Evolutionary conservation across 768 basidiomycete species (phyloP), one percentile per base, ranked within the genome.

Genomic region (Clitopilus passeckerianus): DNA sequence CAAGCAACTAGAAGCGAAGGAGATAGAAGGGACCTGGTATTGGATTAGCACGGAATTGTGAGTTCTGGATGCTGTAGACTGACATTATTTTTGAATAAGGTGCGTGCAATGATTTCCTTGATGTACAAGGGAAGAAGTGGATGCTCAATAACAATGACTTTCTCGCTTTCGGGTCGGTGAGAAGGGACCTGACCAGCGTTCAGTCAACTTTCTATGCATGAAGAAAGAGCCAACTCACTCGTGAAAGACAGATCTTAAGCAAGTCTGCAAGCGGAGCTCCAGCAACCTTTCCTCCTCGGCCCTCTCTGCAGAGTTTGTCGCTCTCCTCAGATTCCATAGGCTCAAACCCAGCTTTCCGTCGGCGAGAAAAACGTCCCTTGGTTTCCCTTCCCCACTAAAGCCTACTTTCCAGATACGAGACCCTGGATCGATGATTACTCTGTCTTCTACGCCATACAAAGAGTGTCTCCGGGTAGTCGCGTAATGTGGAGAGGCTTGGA

Each of bases 381-480:
- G 95, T 60, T 86, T 81, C 4, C 94, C 87, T 76, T 99, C 97
- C 14, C 96, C 96, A 67, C 94, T 95, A 77, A 98, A 98, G 1
- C 97, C 97, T 10, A 95, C 92, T 75, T 95, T 97, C 95, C 96
- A 98, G 61, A 95, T 82, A 57, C 89, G 80, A 52, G 92, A 94
- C 18, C 97, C 97, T 22, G 95, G 89, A 71, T 99, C 97, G 63
- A 99, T 90, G 59, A 99, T 85, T 43, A 98, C 85, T 52, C 96
- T 83, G 73, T 98, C 97, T 69, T 99, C 97, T 6, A 91, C 93
- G 24, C 97, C 97, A 74, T 99, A 99, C 7, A 98, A 76, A 1
- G 95, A 96, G 70, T 98, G 96, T 57, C 94, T 80, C 52, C 93
- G 80, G 1, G 90, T 91, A 9, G 91, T 93, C 10, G 86, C 72